phyloP scores from a whole-genome alignment of 176 grass and related monocot species.

The Ampelocalamus luodianensis region DNA sequence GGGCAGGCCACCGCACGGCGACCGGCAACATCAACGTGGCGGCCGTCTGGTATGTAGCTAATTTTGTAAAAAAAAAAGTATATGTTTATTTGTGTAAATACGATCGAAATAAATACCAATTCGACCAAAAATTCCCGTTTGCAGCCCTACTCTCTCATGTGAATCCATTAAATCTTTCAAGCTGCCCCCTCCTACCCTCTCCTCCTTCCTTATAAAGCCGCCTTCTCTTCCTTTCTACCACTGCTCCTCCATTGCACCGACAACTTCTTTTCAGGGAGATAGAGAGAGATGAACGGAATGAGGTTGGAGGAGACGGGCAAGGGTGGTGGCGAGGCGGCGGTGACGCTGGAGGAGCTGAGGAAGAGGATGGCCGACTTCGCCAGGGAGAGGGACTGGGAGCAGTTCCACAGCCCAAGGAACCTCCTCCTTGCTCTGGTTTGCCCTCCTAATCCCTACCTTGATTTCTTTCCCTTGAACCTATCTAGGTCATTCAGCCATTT shows the following conservation, averaged over 20 bases:
- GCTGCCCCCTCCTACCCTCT: too few relatives aligned
- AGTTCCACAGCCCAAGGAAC: slow-evolving; percentile 79
- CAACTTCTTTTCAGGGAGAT: neutral
- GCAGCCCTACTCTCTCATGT: too few relatives aligned
- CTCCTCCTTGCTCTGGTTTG: slow-evolving; percentile 74
- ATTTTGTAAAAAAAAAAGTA: too few relatives aligned
- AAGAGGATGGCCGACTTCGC: slow-evolving; percentile 77
- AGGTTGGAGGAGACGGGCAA: slow-evolving; percentile 16
- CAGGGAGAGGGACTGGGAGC: slow-evolving; percentile 75
- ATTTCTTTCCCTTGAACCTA: neutral
- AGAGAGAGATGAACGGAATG: slow-evolving; percentile 29
- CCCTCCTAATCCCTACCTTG: neutral
- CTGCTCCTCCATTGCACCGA: neutral
- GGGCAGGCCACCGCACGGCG: too few relatives aligned
- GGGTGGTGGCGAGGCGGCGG: slow-evolving; percentile 9
- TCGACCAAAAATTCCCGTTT: too few relatives aligned
- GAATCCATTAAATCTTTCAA: too few relatives aligned
- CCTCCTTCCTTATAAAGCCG: too few relatives aligned
- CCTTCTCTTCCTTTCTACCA: neutral
- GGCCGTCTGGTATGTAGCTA: too few relatives aligned
- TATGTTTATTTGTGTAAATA: too few relatives aligned
- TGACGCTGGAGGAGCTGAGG: slow-evolving; percentile 65
- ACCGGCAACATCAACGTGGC: too few relatives aligned
- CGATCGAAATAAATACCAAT: too few relatives aligned
- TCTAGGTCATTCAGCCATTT: neutral